Percentiles rank a stretch among this genome's conserved stretches.
These are phyloP conservation scores for Exserohilum rostratum DNA, from an alignment of 2,329 filamentous ascomycete species.

Conservation along the genomic window DNA sequence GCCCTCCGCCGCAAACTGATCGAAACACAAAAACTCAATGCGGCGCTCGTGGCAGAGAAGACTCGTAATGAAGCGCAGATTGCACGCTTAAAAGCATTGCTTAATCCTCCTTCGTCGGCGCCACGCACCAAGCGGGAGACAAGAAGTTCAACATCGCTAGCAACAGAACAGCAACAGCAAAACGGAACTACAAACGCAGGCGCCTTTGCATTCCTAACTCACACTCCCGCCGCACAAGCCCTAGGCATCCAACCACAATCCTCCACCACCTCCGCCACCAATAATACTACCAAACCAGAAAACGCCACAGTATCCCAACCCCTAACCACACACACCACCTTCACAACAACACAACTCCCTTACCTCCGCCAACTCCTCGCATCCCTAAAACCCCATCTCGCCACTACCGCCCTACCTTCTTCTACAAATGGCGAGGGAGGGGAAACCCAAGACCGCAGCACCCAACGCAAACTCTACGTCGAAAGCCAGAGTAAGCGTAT, in stretches of 20 bases:
- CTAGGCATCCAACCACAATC: slow-evolving; percentile 52
- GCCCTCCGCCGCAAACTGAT: slow-evolving; percentile 74
- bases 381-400: slow-evolving; percentile 69
- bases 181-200: neutral
- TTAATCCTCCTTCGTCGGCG: slow-evolving; percentile 37
- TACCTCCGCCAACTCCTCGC: slow-evolving; percentile 74
- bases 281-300: neutral
- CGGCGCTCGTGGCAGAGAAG: slow-evolving; percentile 71
- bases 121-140: slow-evolving; percentile 24
- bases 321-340: slow-evolving; percentile 74
- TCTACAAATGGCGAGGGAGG: slow-evolving; percentile 5
- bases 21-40: slow-evolving; percentile 78
- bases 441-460: slow-evolving; percentile 55
- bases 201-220: slow-evolving; percentile 62
- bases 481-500: slow-evolving; percentile 79
- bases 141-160: slow-evolving; percentile 22
- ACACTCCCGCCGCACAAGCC: slow-evolving; percentile 54
- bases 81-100: slow-evolving; percentile 64
- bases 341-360: slow-evolving; percentile 82
- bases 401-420: slow-evolving; percentile 42
- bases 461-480: slow-evolving; percentile 80
- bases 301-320: slow-evolving; percentile 46
- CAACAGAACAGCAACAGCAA: neutral
- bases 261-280: slow-evolving; percentile 5
- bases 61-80: slow-evolving; percentile 75